Percentiles rank a stretch among this genome's conserved stretches.
Conservation (phyloP, 2,329 filamentous ascomycete species). For the Polychaeton citri region DNA sequence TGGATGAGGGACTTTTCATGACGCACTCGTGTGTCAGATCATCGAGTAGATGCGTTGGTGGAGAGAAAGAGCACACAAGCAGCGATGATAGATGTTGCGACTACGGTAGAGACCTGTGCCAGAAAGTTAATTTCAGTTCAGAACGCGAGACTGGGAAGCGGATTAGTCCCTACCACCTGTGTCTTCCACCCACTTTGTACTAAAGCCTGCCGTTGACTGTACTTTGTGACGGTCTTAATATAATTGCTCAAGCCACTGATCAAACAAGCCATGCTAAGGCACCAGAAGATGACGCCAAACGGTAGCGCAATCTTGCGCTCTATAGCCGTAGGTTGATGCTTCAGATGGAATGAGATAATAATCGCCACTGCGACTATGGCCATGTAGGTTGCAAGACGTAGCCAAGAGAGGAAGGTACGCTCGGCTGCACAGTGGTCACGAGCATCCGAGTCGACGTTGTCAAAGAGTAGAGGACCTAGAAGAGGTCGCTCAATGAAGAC, state of each 20-base stretch:
- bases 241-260: slow-evolving; percentile 74
- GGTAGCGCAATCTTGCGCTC: slow-evolving; percentile 71
- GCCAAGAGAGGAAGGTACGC: slow-evolving; percentile 78
- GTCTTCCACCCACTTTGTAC: slow-evolving; percentile 94
- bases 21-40: no score
- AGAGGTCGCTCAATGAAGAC: slow-evolving; percentile 50
- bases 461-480: slow-evolving; percentile 56
- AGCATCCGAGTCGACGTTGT: slow-evolving; percentile 61
- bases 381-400: slow-evolving; percentile 82
- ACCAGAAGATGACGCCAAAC: slow-evolving; percentile 79
- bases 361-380: slow-evolving; percentile 82
- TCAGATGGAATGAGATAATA: slow-evolving; percentile 84
- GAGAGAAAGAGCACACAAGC: slow-evolving; percentile 51
- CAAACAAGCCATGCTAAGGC: slow-evolving; percentile 64
- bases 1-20: no score
- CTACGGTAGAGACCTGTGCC: slow-evolving; percentile 45
- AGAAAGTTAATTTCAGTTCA: not conserved
- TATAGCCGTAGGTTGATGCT: slow-evolving; percentile 51
- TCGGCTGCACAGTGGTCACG: slow-evolving; percentile 71
- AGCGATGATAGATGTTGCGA: slow-evolving; percentile 50
- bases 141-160: not conserved
- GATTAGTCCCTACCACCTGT: slow-evolving; percentile 55
- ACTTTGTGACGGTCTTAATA: slow-evolving; percentile 68
- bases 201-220: slow-evolving; percentile 62
- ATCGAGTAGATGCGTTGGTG: slow-evolving; percentile 19